Base-by-base conservation (phyloP, 768 basidiomycete genomes). In the Peribolospora baueri region DNA sequence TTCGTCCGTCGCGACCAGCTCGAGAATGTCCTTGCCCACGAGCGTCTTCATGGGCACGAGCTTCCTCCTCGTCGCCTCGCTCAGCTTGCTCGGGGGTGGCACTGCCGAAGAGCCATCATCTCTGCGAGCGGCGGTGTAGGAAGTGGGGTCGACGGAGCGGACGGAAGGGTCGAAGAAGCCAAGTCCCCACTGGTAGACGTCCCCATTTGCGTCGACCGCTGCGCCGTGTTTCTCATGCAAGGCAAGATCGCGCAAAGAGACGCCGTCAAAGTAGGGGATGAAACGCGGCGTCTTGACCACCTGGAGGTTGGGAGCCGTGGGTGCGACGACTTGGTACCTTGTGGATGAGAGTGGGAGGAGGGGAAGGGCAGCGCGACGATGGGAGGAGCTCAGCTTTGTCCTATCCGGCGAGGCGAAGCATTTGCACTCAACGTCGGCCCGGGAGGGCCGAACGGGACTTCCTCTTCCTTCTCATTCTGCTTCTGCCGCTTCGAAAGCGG, bases 131-230 rank as follows among this genome's bases (percentile, higher is more conserved):
- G 80, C 48, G 72, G 66, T 39, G 68, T 72, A 5, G 80, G 80
- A 39, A 58, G 59, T 58, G 58, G 41, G 64, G 56, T 59, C 59
- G 58, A 38, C 56, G 49, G 66, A 52, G 11, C 65, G 59, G 56
- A 57, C 4, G 66, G 58, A 11, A 58, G 64, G 58, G 11, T 71
- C 71, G 59, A 72, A 73, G 65, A 78, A 81, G 0, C 74, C 79
- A 46, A 73, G 71, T 0, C 84, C 84, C 84, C 84, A 87, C 61
- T 85, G 82, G 61, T 83, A 81, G 3, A 84, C 78, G 60, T 88
- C 79, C 37, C 84, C 85, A 42, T 75, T 72, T 6, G 76, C 77
- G 62, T 86, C 83, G 14, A 86, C 75, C 58, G 81, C 84, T 10
- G 78, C 83, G 1, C 76, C 81, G 58, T 81, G 77, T 25, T 10